Base-by-base conservation (phyloP, 345 rosid species). In the Lepidium africanum region DNA sequence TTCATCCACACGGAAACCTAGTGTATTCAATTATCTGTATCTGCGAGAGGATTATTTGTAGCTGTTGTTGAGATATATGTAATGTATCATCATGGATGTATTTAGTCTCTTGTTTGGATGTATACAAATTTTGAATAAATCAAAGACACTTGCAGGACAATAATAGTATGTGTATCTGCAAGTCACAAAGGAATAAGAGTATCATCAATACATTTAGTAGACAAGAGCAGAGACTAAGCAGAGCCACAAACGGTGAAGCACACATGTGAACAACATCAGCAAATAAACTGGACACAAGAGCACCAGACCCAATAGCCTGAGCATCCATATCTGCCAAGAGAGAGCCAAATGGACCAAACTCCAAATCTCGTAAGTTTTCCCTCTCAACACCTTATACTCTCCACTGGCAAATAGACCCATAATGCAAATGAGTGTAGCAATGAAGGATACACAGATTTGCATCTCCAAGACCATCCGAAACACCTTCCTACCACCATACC, bases 181-280 rank as follows among this genome's bases (percentile, higher is more conserved):
- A 48, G 52, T 33, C 59, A 59, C 47, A n/a, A 10, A 73, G 38
- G 15, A 65, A 65, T 21, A 65, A 40, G 39, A 72, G 60, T 59
- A 35, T 56, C 46, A 48, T 50, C 49, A 51, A 59, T 56, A 17
- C 54, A 25, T 66, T 51, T 74, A 6, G 53, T 60, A 67, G 35
- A 12, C 55, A 41, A 30, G 50, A 58, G 45, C 27, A 65, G 68
- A 58, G 63, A 52, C 63, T 59, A 74, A 51, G 38, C 73, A 75
- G 15, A 47, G 70, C 59, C 40, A 69, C 65, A 69, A 69, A 46
- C 0, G 75, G 70, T 39, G 70, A 69, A 62, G 74, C 59, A 46
- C 69, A 61, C 74, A 75, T 69, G 15, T 75, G 70, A 47, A 75
- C 70, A 46, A 75, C 78, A 63, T 75, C 70, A 30, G 78, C 73